These are phyloP conservation scores for Lentinula novae-zelandiae DNA, from an alignment of 1,284 basidiomycete species.

Conservation along the genomic window DNA sequence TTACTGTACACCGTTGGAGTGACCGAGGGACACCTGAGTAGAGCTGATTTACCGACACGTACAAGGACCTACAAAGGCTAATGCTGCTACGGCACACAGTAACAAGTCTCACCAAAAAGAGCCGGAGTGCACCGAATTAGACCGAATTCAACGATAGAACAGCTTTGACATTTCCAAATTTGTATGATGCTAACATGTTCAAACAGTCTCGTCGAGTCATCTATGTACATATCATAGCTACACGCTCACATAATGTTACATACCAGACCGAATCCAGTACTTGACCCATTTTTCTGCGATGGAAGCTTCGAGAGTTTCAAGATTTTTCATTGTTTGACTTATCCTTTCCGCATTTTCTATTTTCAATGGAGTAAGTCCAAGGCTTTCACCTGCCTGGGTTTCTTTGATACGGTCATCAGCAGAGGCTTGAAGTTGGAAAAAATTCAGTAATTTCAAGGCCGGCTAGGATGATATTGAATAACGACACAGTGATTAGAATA, in stretches of 20 bases:
- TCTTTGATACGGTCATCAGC: neutral
- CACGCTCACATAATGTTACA: neutral
- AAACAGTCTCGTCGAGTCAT: neutral
- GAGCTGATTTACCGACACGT: too few species aligned
- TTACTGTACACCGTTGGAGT: too few species aligned
- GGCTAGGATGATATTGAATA: neutral
- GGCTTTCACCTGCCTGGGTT: neutral
- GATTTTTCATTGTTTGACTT: neutral
- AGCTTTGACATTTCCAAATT: too few species aligned
- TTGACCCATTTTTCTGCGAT: conserved; percentile 1
- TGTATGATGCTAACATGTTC: too few species aligned
- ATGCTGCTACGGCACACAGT: too few species aligned
- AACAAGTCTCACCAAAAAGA: too few species aligned
- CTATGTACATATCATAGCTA: neutral
- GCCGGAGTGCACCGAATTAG: too few species aligned
- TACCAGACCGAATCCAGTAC: neutral
- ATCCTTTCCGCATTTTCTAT: neutral
- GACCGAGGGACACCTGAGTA: too few species aligned
- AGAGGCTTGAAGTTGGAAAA: conserved; percentile 11
- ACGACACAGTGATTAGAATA: neutral
- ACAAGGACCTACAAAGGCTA: too few species aligned
- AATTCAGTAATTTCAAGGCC: conserved; percentile 4
- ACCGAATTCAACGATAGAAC: too few species aligned
- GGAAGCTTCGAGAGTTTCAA: neutral
- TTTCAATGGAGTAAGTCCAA: neutral